Percentiles rank a stretch among this genome's conserved stretches.
Evolutionary conservation across 139 green algal genomes (phyloP).

Genomic region (Coelastrella sp.): DNA sequence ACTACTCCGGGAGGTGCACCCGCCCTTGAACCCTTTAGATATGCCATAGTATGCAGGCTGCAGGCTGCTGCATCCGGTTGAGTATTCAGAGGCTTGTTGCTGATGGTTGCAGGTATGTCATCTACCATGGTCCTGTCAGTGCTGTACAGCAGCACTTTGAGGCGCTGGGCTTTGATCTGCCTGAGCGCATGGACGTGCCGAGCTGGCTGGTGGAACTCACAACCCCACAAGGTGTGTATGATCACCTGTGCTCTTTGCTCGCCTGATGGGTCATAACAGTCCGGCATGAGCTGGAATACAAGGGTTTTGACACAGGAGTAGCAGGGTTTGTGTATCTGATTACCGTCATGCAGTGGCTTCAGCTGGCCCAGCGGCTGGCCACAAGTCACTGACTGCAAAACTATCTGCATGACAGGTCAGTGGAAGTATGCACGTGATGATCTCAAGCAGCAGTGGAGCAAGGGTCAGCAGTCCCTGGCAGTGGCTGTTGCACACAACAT

Average conservation of each 20-base stretch:
- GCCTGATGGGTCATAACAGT: not conserved
- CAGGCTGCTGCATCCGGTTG: too few relatives aligned
- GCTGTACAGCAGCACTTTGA: constrained; percentile 54
- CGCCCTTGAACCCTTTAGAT: too few relatives aligned
- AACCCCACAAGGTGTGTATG: constrained; percentile 8
- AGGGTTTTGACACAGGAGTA: not conserved
- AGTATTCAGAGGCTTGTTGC: not conserved
- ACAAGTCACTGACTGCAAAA: not conserved
- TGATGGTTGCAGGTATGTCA: not conserved
- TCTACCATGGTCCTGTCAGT: constrained; percentile 11
- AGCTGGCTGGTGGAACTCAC: constrained; percentile 57
- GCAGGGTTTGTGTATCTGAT: not conserved
- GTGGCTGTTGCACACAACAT: not conserved
- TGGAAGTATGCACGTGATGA: not conserved
- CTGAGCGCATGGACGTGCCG: constrained; percentile 53
- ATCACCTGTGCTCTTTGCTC: not conserved
- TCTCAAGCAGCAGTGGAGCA: constrained; percentile 7
- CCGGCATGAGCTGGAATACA: not conserved
- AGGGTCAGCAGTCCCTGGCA: not conserved
- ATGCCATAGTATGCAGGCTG: too few relatives aligned
- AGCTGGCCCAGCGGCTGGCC: not conserved
- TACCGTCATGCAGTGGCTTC: not conserved
- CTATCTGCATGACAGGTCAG: not conserved
- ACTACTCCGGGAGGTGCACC: too few relatives aligned
- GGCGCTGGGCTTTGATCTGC: constrained; percentile 51